Evolutionary conservation across 371 early-diverging fungal genomes (phyloP).

Genomic region (Caulochytrium protostelioides): DNA sequence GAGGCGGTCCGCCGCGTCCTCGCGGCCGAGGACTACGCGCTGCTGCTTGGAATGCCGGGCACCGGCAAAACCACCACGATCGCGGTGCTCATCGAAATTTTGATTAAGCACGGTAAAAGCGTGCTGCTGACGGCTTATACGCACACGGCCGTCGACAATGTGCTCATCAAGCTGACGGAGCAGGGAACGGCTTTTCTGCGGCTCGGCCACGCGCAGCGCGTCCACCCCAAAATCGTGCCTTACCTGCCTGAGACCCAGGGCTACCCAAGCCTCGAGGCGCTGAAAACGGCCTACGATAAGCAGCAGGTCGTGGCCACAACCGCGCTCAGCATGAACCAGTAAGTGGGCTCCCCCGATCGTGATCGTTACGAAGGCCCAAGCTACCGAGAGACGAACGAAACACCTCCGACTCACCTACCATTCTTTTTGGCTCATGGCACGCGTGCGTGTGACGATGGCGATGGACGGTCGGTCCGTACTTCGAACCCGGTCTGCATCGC

Average conservation of each 20-base stretch:
- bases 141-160: slow-evolving; percentile 86
- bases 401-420: no score
- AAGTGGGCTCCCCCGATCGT: slow-evolving; percentile 8
- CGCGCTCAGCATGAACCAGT: slow-evolving; percentile 68
- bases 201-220: slow-evolving; percentile 44
- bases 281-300: slow-evolving; percentile 31
- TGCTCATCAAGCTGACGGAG: slow-evolving; percentile 54
- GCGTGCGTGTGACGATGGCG: neutral
- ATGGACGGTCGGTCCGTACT: no score
- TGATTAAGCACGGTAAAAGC: slow-evolving; percentile 45
- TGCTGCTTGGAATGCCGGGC: slow-evolving; percentile 98
- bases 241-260: slow-evolving; percentile 24
- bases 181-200: slow-evolving; percentile 39
- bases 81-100: slow-evolving; percentile 46
- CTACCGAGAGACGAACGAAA: slow-evolving; percentile 20
- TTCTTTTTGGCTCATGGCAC: no score
- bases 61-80: slow-evolving; percentile 96
- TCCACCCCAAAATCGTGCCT: slow-evolving; percentile 34
- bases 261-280: slow-evolving; percentile 25
- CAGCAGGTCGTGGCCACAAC: slow-evolving; percentile 67
- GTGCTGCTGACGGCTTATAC: slow-evolving; percentile 90
- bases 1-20: slow-evolving; percentile 17
- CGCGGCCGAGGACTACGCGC: slow-evolving; percentile 59
- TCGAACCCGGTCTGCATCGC: no score
- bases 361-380: slow-evolving; percentile 16